Percentiles rank a stretch among this genome's conserved stretches.
phyloP scores from a whole-genome alignment of 2,329 filamentous ascomycete genomes.

The Blastomyces gilchristii region DNA sequence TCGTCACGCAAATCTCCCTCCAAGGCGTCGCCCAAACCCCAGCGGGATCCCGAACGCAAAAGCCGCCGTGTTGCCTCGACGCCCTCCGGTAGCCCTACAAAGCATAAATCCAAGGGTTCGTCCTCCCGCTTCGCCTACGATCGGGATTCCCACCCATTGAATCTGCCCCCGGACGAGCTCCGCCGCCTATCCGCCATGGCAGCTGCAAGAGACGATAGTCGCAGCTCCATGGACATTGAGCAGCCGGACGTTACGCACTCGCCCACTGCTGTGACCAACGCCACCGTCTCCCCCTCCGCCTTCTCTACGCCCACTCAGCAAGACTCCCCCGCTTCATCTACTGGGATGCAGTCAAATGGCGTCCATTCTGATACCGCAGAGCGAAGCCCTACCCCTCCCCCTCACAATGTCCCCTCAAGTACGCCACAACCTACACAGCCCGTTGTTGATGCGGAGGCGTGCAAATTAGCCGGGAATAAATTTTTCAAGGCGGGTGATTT shows the following conservation, averaged over 20 bases:
- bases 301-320: slow-evolving; percentile 27
- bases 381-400: slow-evolving; percentile 38
- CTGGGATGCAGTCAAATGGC: slow-evolving; percentile 27
- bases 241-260: slow-evolving; percentile 44
- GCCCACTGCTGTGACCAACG: slow-evolving; percentile 17
- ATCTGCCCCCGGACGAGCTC: slow-evolving; percentile 80
- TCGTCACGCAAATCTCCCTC: slow-evolving; percentile 14
- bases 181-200: slow-evolving; percentile 58
- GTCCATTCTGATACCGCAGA: slow-evolving; percentile 25
- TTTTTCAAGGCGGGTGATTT: slow-evolving; percentile 95
- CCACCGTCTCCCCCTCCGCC: slow-evolving; percentile 21
- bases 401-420: slow-evolving; percentile 39
- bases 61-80: slow-evolving; percentile 23
- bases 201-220: slow-evolving; percentile 36
- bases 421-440: slow-evolving; percentile 36
- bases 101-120: slow-evolving; percentile 2
- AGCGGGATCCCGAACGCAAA: slow-evolving; percentile 17
- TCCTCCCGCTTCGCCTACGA: slow-evolving; percentile 28
- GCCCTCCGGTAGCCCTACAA: slow-evolving; percentile 2
- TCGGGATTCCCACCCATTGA: slow-evolving; percentile 69
- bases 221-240: slow-evolving; percentile 68
- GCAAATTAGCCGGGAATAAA: slow-evolving; percentile 89
- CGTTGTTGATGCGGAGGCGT: slow-evolving; percentile 72
- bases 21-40: slow-evolving; percentile 17
- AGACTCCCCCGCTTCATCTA: slow-evolving; percentile 17